Percentiles rank a stretch among this genome's conserved stretches.
phyloP scores from a whole-genome alignment of 768 basidiomycete genomes.

The Coprinellus aureogranulatus region DNA sequence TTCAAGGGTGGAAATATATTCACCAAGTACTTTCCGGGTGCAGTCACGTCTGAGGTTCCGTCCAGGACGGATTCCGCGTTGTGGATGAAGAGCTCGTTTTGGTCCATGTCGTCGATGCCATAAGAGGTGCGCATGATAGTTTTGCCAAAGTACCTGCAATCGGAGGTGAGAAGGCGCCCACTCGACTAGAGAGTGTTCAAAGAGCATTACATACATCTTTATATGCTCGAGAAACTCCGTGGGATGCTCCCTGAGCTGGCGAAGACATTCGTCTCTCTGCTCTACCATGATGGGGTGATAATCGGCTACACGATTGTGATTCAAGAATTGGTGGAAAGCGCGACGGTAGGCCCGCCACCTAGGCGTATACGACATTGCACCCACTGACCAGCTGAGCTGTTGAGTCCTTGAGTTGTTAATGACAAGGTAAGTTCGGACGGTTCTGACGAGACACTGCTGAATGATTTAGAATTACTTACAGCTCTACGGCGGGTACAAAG shows the following conservation, averaged over 20 bases:
- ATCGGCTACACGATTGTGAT: slow-evolving; percentile 18
- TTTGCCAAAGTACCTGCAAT: not conserved
- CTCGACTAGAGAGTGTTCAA: not conserved
- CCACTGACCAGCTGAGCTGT: slow-evolving; percentile 19
- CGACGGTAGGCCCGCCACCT: slow-evolving; percentile 27
- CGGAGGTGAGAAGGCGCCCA: not conserved
- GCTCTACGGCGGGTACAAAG: not conserved
- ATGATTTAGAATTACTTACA: not conserved
- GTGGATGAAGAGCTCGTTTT: not conserved
- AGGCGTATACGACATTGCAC: slow-evolving; percentile 25
- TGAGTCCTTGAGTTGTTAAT: slow-evolving; percentile 23
- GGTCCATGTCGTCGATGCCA: slow-evolving; percentile 4
- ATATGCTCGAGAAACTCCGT: slow-evolving; percentile 24
- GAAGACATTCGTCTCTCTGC: slow-evolving; percentile 20
- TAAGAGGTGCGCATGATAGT: slow-evolving; percentile 1
- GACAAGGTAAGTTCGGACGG: too few species aligned
- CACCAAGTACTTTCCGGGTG: slow-evolving; percentile 6
- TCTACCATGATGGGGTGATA: slow-evolving; percentile 23
- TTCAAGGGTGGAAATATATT: slow-evolving; percentile 4
- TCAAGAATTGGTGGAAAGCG: slow-evolving; percentile 22
- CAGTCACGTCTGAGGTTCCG: not conserved
- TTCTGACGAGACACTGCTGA: not conserved
- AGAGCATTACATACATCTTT: slow-evolving; percentile 20
- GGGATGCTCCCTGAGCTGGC: slow-evolving; percentile 19
- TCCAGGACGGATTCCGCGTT: not conserved